Percentiles rank a stretch among this genome's conserved stretches.
Conservation (phyloP, 2,329 filamentous ascomycete genomes). For the Dactylellina haptotyla region DNA sequence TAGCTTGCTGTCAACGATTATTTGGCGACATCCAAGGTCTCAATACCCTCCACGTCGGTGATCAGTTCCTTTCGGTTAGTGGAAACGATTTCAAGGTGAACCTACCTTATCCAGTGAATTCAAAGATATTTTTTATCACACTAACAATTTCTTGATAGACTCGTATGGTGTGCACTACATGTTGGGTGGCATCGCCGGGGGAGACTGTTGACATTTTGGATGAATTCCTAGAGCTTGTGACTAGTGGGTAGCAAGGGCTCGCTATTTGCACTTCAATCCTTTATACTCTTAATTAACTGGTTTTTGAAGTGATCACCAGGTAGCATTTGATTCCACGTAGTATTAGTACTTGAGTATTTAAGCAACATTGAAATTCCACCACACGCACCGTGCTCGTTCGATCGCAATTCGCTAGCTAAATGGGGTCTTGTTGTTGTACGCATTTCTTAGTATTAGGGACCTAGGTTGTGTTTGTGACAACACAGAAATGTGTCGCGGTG, state of each 20-base stretch:
- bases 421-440: too few relatives aligned
- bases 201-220: conserved; percentile 92
- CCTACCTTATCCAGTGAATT: conserved; percentile 24
- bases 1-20: conserved; percentile 89
- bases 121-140: background rate
- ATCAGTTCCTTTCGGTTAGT: conserved; percentile 94
- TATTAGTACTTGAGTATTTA: too few relatives aligned
- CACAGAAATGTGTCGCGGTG: too few relatives aligned
- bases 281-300: too few relatives aligned
- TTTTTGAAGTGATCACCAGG: background rate
- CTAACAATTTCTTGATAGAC: conserved; percentile 60
- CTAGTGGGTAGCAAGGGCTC: conserved; percentile 16
- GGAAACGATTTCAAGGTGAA: conserved; percentile 93
- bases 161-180: conserved; percentile 87
- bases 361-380: too few relatives aligned
- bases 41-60: conserved; percentile 91
- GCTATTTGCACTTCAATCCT: too few relatives aligned
- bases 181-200: conserved; percentile 91
- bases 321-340: background rate
- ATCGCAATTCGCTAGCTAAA: too few relatives aligned
- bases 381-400: too few relatives aligned
- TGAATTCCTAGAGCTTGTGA: conserved; percentile 73
- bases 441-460: too few relatives aligned
- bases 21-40: conserved; percentile 80
- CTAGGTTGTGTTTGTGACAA: too few relatives aligned